phyloP scores from a whole-genome alignment of 73 alveolate species.

The Vitrella brassicaformis region DNA sequence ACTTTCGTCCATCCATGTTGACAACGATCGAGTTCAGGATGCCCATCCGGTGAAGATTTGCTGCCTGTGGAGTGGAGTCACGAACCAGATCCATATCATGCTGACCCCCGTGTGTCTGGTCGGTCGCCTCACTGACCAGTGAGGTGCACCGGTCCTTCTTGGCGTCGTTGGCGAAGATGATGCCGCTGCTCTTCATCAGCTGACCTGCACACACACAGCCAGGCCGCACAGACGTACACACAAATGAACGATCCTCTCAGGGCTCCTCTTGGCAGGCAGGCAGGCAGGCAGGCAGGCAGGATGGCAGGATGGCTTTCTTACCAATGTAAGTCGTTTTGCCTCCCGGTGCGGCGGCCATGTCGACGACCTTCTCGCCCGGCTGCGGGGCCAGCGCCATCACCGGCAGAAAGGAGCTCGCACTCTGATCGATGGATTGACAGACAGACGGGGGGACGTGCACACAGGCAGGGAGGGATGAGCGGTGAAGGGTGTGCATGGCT shows the following conservation, averaged over 20 bases:
- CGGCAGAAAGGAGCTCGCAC: constrained; percentile 94
- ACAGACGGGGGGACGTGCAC: neutral
- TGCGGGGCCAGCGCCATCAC: constrained; percentile 93
- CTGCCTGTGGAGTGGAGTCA: constrained; percentile 40
- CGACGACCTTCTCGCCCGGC: constrained; percentile 84
- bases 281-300: neutral
- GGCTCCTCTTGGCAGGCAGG: neutral
- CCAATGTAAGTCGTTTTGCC: constrained; percentile 78
- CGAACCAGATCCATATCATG: constrained; percentile 27
- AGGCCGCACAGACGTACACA: neutral
- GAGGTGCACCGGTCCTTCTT: constrained; percentile 72
- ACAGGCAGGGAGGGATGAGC: neutral
- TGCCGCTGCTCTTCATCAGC: constrained; percentile 95
- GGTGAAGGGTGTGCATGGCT: neutral
- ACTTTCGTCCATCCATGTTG: neutral
- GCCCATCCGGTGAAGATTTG: constrained; percentile 92
- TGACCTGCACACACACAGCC: constrained; percentile 17
- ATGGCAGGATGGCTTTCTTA: neutral
- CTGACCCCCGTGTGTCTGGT: neutral
- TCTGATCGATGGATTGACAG: constrained; percentile 13
- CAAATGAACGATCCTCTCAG: neutral
- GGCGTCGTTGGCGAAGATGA: constrained; percentile 88
- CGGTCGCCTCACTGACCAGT: neutral
- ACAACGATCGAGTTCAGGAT: constrained; percentile 74
- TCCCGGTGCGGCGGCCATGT: constrained; percentile 94